These are phyloP conservation scores for Metschnikowia rubicola DNA, from an alignment of 805 yeast genomes.

Conservation along the genomic window DNA sequence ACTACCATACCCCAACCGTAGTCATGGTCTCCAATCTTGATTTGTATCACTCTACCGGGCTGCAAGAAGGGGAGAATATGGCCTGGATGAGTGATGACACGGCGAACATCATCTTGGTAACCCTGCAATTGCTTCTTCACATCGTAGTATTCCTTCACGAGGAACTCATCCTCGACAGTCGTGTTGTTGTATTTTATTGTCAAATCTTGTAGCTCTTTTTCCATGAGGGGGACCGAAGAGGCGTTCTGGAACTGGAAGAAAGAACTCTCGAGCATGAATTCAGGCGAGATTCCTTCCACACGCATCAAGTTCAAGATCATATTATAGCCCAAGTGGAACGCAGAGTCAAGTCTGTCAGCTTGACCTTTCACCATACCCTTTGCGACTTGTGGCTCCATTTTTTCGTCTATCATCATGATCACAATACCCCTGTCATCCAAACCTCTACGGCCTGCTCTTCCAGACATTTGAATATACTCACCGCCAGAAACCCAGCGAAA, in stretches of 20 bases:
- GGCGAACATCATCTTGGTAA: conserved; percentile 73
- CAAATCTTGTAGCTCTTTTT: conserved; percentile 56
- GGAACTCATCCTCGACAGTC: conserved; percentile 67
- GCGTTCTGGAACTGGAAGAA: conserved; percentile 95
- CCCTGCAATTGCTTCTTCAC: conserved; percentile 64
- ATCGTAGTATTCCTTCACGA: conserved; percentile 79
- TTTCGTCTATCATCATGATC: conserved; percentile 98
- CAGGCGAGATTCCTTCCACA: conserved; percentile 98
- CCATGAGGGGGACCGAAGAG: conserved; percentile 83
- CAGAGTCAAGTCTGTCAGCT: conserved; percentile 95
- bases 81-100: conserved; percentile 88
- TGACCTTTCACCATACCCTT: conserved; percentile 99
- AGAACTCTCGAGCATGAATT: conserved; percentile 91
- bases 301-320: conserved; percentile 95
- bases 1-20: conserved; percentile 98
- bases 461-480: conserved; percentile 99
- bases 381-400: conserved; percentile 99
- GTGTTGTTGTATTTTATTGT: conserved; percentile 47
- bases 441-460: conserved; percentile 99
- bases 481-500: conserved; percentile 99
- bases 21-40: conserved; percentile 57
- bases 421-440: conserved; percentile 98
- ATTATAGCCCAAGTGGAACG: conserved; percentile 95
- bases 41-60: conserved; percentile 79
- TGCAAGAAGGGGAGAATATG: conserved; percentile 79